phyloP scores from a whole-genome alignment of 441 rosid species.

The Gossypium aridum region DNA sequence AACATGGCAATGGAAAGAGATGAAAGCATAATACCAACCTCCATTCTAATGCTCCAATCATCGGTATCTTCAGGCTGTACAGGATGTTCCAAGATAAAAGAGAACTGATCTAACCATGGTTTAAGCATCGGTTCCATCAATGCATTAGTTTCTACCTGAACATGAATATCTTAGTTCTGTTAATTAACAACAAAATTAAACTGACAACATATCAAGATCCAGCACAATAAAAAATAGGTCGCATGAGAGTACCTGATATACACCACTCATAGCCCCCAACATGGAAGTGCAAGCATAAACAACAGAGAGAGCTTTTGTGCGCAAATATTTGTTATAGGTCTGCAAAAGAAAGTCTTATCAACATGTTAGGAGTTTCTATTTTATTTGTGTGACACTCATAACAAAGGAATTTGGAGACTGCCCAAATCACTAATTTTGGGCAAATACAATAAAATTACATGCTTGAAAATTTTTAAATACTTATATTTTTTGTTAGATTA shows the following conservation, averaged over 20 bases:
- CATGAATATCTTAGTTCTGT: slow-evolving; percentile 27
- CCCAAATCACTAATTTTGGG: background rate
- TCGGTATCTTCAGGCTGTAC: slow-evolving; percentile 85
- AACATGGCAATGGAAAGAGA: slow-evolving; percentile 10
- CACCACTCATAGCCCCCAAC: slow-evolving; percentile 84
- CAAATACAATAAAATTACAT: background rate
- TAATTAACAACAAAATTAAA: slow-evolving; percentile 28
- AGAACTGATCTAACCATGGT: slow-evolving; percentile 72
- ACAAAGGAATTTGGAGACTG: slow-evolving; percentile 1
- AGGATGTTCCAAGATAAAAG: slow-evolving; percentile 63
- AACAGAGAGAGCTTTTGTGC: slow-evolving; percentile 79
- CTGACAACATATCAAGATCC: slow-evolving; percentile 13
- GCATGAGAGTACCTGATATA: slow-evolving; percentile 53
- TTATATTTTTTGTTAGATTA: background rate
- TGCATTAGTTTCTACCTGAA: slow-evolving; percentile 68
- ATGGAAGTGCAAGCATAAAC: slow-evolving; percentile 75
- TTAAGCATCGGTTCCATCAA: slow-evolving; percentile 60
- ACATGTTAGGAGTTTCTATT: background rate
- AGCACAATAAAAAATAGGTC: slow-evolving; percentile 5
- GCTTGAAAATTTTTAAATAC: background rate
- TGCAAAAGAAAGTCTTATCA: slow-evolving; percentile 28
- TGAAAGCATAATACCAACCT: slow-evolving; percentile 45
- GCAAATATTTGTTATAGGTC: slow-evolving; percentile 65
- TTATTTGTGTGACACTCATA: background rate
- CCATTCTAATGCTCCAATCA: slow-evolving; percentile 92